Percentiles rank a stretch among this genome's conserved stretches.
These are phyloP conservation scores for Cyclostephanos tholiformis DNA, from an alignment of 108 stramenopile genomes.

Conservation along the genomic window DNA sequence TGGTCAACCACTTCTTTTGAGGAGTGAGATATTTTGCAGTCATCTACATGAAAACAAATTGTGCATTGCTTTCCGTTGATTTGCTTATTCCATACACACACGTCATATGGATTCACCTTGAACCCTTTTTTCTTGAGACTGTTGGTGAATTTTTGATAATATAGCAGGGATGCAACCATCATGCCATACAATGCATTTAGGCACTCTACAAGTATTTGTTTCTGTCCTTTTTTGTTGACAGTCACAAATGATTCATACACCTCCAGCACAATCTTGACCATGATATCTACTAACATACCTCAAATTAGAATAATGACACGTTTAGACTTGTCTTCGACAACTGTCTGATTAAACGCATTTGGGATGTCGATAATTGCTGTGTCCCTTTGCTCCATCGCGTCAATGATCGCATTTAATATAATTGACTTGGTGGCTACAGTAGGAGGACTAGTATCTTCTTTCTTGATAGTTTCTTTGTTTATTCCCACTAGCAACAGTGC, in stretches of 20 bases:
- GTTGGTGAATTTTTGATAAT: not conserved
- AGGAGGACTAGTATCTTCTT: not conserved
- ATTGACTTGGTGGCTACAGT: not conserved
- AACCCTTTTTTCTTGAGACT: not conserved
- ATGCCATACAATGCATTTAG: not conserved
- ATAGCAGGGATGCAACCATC: too few relatives aligned
- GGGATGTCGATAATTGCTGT: slow-evolving; percentile 35
- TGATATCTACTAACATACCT: too few relatives aligned
- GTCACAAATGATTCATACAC: slow-evolving; percentile 15
- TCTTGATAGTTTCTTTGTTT: too few relatives aligned
- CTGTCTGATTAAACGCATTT: slow-evolving; percentile 31
- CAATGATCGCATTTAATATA: not conserved
- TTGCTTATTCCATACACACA: not conserved
- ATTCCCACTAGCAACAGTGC: too few relatives aligned
- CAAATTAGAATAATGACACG: not conserved
- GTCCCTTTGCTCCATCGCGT: slow-evolving; percentile 39
- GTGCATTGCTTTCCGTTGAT: not conserved
- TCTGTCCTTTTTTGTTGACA: not conserved
- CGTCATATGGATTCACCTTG: not conserved
- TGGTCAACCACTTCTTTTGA: not conserved
- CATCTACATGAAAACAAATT: too few relatives aligned
- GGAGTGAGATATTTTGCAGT: too few relatives aligned
- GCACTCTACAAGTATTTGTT: not conserved
- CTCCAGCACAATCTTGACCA: slow-evolving; percentile 8
- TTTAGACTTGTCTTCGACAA: slow-evolving; percentile 18